Evolutionary conservation across 2,329 filamentous ascomycete species (phyloP).

Genomic region (Aspergillaceae sp.): DNA sequence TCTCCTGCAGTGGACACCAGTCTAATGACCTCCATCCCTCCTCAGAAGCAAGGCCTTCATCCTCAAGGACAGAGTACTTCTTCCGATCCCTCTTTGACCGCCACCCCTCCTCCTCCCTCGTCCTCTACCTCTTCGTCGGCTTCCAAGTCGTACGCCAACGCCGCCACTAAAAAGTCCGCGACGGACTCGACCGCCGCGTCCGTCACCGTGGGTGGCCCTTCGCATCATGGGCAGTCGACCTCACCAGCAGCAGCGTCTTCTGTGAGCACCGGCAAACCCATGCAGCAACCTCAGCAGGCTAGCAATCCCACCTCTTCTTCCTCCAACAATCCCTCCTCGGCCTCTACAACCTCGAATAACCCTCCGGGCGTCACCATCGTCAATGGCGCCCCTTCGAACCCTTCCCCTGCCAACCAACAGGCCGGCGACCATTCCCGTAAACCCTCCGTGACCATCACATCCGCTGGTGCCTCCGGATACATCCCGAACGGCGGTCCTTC

Average conservation of each 20-base stretch:
- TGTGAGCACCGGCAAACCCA: too few species aligned
- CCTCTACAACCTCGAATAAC: not conserved
- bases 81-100: conserved; percentile 38
- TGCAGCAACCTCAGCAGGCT: too few species aligned
- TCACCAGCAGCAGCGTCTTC: conserved; percentile 37
- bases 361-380: conserved; percentile 47
- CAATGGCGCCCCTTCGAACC: conserved; percentile 52
- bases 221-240: conserved; percentile 50
- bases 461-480: conserved; percentile 67
- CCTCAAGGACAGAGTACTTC: conserved; percentile 42
- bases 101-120: conserved; percentile 43
- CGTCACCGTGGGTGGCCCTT: conserved; percentile 46
- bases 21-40: conserved; percentile 55
- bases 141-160: conserved; percentile 53
- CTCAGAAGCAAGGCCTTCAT: conserved; percentile 41
- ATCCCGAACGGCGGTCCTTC: conserved; percentile 67
- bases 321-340: conserved; percentile 8
- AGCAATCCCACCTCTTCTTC: conserved; percentile 57
- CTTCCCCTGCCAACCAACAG: conserved; percentile 35
- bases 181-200: conserved; percentile 44
- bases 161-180: conserved; percentile 52
- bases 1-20: conserved; percentile 15
- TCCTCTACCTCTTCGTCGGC: conserved; percentile 30
- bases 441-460: conserved; percentile 83
- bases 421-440: conserved; percentile 72